These are phyloP conservation scores for Austroboletus eburneus DNA, from an alignment of 768 basidiomycete genomes.

Conservation along the genomic window DNA sequence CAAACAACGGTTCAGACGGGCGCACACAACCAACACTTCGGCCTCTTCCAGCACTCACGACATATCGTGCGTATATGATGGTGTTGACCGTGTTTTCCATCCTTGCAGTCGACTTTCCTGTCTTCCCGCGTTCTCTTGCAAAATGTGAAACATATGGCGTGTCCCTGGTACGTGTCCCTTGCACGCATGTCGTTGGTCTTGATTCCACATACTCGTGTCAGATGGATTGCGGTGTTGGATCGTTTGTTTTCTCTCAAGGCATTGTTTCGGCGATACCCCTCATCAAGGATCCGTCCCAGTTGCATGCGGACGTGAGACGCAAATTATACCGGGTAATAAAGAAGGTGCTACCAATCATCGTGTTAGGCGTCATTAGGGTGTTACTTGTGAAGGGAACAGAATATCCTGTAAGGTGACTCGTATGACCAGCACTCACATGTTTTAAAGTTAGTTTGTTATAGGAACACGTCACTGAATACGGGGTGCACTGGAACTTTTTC, in stretches of 20 bases:
- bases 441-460: constrained; percentile 24
- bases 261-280: constrained; percentile 84
- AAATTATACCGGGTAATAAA: constrained; percentile 50
- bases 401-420: constrained; percentile 69
- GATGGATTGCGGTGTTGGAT: constrained; percentile 99
- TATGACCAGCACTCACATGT: not conserved
- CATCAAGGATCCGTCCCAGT: constrained; percentile 55
- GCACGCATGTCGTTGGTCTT: not conserved
- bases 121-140: constrained; percentile 83
- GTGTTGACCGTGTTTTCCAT: constrained; percentile 87
- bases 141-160: constrained; percentile 96
- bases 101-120: constrained; percentile 91
- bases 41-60: constrained; percentile 73
- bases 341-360: constrained; percentile 64
- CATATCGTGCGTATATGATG: constrained; percentile 94
- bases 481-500: constrained; percentile 99
- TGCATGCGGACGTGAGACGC: constrained; percentile 43
- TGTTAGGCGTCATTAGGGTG: constrained; percentile 73
- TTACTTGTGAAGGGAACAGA: constrained; percentile 87
- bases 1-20: not conserved
- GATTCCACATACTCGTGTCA: constrained; percentile 28
- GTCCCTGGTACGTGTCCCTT: constrained; percentile 63
- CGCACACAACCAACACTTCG: constrained; percentile 14
- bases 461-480: constrained; percentile 98
- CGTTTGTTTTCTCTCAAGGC: constrained; percentile 96